phyloP scores from a whole-genome alignment of 2,329 filamentous ascomycete genomes.

The Aphanoascus verrucosus region DNA sequence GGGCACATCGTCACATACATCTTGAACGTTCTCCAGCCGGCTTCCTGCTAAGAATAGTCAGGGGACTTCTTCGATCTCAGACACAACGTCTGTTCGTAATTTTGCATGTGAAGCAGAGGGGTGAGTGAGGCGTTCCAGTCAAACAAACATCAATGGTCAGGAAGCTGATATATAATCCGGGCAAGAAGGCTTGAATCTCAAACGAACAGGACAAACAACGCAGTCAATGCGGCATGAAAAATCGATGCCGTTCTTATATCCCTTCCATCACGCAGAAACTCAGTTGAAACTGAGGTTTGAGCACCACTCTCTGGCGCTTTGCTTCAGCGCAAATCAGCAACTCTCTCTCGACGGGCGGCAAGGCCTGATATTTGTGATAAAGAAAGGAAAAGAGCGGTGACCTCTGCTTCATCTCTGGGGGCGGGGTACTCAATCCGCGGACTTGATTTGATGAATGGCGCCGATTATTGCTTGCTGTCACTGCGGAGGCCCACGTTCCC shows the following conservation, averaged over 20 bases:
- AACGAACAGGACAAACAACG: background rate
- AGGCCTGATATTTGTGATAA: conserved; percentile 1
- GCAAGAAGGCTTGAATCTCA: background rate
- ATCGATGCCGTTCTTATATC: background rate
- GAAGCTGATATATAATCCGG: background rate
- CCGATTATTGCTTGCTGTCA: conserved; percentile 10
- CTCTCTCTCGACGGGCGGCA: background rate
- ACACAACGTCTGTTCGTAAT: background rate
- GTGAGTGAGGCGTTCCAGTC: background rate
- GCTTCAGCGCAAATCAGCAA: background rate
- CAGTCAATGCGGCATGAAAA: background rate
- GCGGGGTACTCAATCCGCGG: conserved; percentile 1
- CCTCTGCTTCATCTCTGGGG: conserved; percentile 5
- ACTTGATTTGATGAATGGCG: conserved; percentile 9
- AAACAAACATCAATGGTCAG: background rate
- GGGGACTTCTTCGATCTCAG: background rate
- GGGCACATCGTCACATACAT: background rate
- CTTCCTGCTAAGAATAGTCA: background rate
- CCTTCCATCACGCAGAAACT: background rate
- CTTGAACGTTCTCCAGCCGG: background rate
- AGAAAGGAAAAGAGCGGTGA: conserved; percentile 7
- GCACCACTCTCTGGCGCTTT: conserved; percentile 1
- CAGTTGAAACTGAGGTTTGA: conserved; percentile 8
- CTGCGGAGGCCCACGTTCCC: background rate
- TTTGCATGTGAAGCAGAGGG: conserved; percentile 2